Evolutionary conservation across 2,329 filamentous ascomycete genomes (phyloP), one percentile per base, ranked within the genome.

Genomic region (Pseudopyricularia cyperi): DNA sequence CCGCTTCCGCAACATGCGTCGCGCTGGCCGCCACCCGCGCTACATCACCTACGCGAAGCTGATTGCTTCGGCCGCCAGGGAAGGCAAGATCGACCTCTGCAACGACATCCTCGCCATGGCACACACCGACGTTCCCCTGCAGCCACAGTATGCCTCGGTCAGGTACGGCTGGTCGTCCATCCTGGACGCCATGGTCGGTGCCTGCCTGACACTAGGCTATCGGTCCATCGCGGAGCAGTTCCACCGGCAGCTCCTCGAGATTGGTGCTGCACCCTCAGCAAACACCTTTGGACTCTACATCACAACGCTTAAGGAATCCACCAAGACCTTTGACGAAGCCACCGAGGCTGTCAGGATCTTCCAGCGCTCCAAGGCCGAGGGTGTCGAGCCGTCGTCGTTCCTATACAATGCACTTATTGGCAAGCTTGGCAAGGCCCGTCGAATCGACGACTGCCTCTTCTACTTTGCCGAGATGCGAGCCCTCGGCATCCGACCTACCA

Each of bases 271-370:
- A 9, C 93, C 93, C 15, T 95, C 91, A 2, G 93, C 93, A 44
- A 98, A 98, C 73, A 98, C 93, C 0, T 98, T 94, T 60, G 93
- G 93, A 54, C 79, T 98, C 17, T 98, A 97, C 76, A 98, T 98
- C 69, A 97, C 94, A n/a, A 97, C 91, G 2, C 75, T 98, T 55
- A 96, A 97, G 73, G 91, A 95, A 64, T 95, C 89, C 1, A 89
- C 89, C 58, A 95, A 95, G 79, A 97, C 90, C 0, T 97, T 96
- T 58, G 93, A 98, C 62, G 93, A 98, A 67, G 93, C 93, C 11
- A 89, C 89, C 8, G 93, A 97, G 67, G 93, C 93, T 52, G 85
- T 97, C 63, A 94, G 94, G 71, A 95, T 98, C 67, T 98, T 98
- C 75, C 84, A 93, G 62, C 87, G 89, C 53, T 90, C 93, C 54